These are phyloP conservation scores for Calonectria hongkongensis DNA, from an alignment of 2,329 filamentous ascomycete genomes.

Conservation along the genomic window DNA sequence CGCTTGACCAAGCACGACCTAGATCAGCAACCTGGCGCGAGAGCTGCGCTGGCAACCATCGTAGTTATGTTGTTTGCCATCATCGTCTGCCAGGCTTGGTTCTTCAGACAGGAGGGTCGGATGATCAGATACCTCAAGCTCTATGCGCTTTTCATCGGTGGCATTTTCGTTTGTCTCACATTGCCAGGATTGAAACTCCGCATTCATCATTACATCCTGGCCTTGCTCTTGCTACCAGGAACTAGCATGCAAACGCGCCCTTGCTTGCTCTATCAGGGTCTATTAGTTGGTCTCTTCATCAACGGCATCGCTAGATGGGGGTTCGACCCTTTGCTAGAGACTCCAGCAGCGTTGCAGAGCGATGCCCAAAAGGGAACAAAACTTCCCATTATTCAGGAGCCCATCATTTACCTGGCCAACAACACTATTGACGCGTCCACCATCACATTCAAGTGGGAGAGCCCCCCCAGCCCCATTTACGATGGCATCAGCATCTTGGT, in stretches of 20 bases:
- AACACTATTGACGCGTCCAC: conserved; percentile 71
- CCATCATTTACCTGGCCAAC: conserved; percentile 66
- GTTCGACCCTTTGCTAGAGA: conserved; percentile 92
- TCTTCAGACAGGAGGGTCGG: conserved; percentile 89
- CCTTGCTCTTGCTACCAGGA: conserved; percentile 88
- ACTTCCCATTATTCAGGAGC: conserved; percentile 72
- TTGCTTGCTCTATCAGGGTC: conserved; percentile 89
- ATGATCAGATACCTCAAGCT: conserved; percentile 86
- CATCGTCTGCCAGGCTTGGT: conserved; percentile 85
- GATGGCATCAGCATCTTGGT: conserved; percentile 88
- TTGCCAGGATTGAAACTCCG: conserved; percentile 87
- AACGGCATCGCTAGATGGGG: conserved; percentile 95
- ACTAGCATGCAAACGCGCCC: conserved; percentile 92
- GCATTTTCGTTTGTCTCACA: conserved; percentile 81
- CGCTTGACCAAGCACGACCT: conserved; percentile 94
- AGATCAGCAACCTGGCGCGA: conserved; percentile 90
- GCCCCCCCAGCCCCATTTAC: conserved; percentile 69
- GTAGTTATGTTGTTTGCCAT: conserved; percentile 82
- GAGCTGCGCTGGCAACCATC: conserved; percentile 86
- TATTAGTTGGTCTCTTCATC: conserved; percentile 93
- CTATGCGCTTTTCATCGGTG: conserved; percentile 80
- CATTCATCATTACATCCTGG: conserved; percentile 96
- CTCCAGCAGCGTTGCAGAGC: conserved; percentile 81
- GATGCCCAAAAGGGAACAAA: conserved; percentile 78
- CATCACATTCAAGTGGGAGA: conserved; percentile 77